Percentiles rank a stretch among this genome's conserved stretches.
Conservation (phyloP, 176 grass and related monocot genomes). For the Oryza rufipogon region DNA sequence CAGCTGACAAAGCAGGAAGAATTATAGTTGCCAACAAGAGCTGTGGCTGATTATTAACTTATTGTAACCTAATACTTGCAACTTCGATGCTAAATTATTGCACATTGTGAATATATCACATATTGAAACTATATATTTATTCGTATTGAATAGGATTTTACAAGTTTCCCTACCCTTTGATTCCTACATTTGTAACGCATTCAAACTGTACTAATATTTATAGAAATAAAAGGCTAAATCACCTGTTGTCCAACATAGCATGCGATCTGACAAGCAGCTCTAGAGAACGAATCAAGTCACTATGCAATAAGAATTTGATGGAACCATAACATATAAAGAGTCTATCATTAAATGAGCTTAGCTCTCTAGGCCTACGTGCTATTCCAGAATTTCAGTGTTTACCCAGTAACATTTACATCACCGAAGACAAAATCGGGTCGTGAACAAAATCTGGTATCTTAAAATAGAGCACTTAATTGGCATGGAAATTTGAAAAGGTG, state of each 20-base stretch:
- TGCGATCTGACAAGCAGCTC: not conserved
- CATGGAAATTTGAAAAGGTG: not conserved
- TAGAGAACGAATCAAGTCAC: not conserved
- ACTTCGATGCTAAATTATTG: not conserved
- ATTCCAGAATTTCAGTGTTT: not conserved
- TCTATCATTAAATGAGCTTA: not conserved
- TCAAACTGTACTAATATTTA: not conserved
- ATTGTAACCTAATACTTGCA: not conserved
- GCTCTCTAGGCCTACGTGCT: not conserved
- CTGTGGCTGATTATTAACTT: not conserved
- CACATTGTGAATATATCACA: not conserved
- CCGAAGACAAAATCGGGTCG: not conserved
- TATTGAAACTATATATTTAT: not conserved
- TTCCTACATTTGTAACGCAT: not conserved
- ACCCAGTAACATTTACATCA: not conserved
- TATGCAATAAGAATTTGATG: not conserved
- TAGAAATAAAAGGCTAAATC: not conserved
- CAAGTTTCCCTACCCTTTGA: not conserved
- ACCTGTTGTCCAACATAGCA: not conserved
- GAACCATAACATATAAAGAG: not conserved
- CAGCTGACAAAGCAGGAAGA: not conserved
- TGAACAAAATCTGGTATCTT: not conserved
- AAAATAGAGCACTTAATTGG: not conserved
- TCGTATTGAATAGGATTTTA: not conserved
- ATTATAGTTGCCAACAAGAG: not conserved